Base-by-base conservation (phyloP, 164 flowering plant species). In the Vitis riparia region DNA sequence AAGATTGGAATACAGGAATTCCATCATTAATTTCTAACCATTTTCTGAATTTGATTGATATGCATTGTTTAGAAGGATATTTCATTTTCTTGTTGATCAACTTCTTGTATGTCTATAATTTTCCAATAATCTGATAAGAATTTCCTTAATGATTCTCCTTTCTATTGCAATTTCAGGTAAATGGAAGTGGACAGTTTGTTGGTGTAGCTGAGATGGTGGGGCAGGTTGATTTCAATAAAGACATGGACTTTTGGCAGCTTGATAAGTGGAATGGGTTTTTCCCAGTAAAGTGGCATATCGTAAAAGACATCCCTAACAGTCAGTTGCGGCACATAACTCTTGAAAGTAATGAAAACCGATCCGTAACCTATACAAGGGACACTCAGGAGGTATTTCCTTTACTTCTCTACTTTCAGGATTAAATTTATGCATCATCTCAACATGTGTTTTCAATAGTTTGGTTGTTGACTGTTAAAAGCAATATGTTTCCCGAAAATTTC, bases 191-290 rank as follows among this genome's bases (percentile, higher is more conserved):
- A 48, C 93, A 92, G 75, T 90, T 90, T 80, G 78, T 90, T 17
- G 97, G 97, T 11, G 30, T 89, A 19, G 98, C 94, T 47, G 98
- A 92, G 88, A 92, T 92, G 96, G 71, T 79, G 69, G 96, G 98
- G 47, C 79, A 29, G 29, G 89, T 92, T 11, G 96, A 90, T 77
- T 92, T 88, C 57, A 71, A 83, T 55, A 90, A 88, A 76, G 84
- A 83, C 72, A 87, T 92, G 87, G 88, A 89, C 70, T 90, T 90
- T 65, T 90, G 95, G 97, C 90, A 85, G 78, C 77, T 78, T 47
- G 91, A 90, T 68, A 92, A 85, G 79, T 92, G 95, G 95, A 83
- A 58, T 76, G 97, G 97, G 12, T 90, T 88, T 71, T 89, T 92
- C 75, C 95, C 94, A 2, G 79, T 92, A 4, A 81, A 86, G 66